Percentiles rank a stretch among this genome's conserved stretches.
phyloP scores from a whole-genome alignment of 2,329 filamentous ascomycete genomes.

The Gliomastix tumulicola region DNA sequence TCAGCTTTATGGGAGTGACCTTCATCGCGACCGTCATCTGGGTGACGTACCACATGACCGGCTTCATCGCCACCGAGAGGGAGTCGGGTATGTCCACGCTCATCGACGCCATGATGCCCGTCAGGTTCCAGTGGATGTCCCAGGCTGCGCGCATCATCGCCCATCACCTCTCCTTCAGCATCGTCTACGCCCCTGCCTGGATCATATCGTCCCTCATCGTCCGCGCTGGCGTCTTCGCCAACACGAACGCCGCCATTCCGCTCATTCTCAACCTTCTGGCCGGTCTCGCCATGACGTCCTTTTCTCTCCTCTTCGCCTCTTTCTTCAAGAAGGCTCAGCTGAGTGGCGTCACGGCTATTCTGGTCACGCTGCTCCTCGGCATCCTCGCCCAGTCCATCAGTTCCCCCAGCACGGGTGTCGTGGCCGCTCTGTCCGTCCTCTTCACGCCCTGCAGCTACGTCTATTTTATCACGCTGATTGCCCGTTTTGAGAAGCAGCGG shows the following conservation, averaged over 20 bases:
- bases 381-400: conserved; percentile 74
- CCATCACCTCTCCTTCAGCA: conserved; percentile 72
- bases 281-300: conserved; percentile 72
- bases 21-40: conserved; percentile 77
- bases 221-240: conserved; percentile 54
- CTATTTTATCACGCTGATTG: conserved; percentile 69
- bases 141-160: conserved; percentile 72
- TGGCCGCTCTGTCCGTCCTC: conserved; percentile 64
- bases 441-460: conserved; percentile 88
- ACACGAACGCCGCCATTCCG: conserved; percentile 58
- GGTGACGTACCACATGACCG: conserved; percentile 80
- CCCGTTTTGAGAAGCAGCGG: conserved; percentile 64
- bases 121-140: conserved; percentile 64
- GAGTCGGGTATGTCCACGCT: conserved; percentile 84
- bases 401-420: conserved; percentile 53
- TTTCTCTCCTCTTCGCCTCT: conserved; percentile 72
- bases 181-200: conserved; percentile 79
- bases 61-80: conserved; percentile 77
- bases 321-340: conserved; percentile 86
- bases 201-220: conserved; percentile 65
- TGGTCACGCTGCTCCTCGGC: conserved; percentile 67
- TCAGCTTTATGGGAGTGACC: conserved; percentile 69
- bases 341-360: conserved; percentile 72
- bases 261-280: conserved; percentile 68
- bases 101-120: conserved; percentile 87